These are phyloP conservation scores for Termitomyces sp. DNA, from an alignment of 768 basidiomycete species.

Conservation along the genomic window DNA sequence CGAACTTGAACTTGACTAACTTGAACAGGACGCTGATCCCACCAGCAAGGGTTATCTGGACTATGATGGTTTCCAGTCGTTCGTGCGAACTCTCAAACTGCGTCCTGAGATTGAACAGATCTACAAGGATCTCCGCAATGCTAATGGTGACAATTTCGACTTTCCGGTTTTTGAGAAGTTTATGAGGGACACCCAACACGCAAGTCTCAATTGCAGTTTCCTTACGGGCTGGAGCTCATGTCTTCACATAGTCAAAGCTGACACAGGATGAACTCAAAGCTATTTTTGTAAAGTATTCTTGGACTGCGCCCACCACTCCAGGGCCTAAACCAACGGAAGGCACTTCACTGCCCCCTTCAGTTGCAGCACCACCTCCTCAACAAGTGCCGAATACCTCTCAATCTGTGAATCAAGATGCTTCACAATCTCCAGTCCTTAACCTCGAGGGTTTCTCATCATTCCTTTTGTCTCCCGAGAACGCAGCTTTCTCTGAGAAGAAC, in stretches of 20 bases:
- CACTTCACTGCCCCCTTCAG: conserved; percentile 1
- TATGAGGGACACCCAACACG: conserved; percentile 39
- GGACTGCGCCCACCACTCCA: background rate
- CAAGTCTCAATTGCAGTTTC: conserved; percentile 11
- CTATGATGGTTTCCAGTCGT: conserved; percentile 73
- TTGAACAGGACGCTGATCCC: conserved; percentile 55
- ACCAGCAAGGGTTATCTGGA: conserved; percentile 56
- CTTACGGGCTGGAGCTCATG: background rate
- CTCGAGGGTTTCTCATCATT: conserved; percentile 71
- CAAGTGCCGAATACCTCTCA: background rate
- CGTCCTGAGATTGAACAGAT: conserved; percentile 76
- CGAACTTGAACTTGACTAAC: background rate
- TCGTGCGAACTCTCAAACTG: conserved; percentile 79
- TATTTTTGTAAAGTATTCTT: conserved; percentile 11
- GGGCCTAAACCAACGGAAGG: conserved; percentile 13
- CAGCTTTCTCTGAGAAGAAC: conserved; percentile 38
- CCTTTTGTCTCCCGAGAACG: conserved; percentile 76
- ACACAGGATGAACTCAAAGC: conserved; percentile 2
- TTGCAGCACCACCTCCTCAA: conserved; percentile 2
- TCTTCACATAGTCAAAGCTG: background rate
- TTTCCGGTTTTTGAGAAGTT: conserved; percentile 38
- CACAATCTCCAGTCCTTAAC: conserved; percentile 28
- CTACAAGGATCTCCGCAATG: conserved; percentile 34
- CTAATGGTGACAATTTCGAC: conserved; percentile 32
- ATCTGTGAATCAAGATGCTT: background rate